Percentiles rank a stretch among this genome's conserved stretches.
These are phyloP conservation scores for Byssothecium circinans DNA, from an alignment of 2,329 filamentous ascomycete genomes.

Conservation along the genomic window DNA sequence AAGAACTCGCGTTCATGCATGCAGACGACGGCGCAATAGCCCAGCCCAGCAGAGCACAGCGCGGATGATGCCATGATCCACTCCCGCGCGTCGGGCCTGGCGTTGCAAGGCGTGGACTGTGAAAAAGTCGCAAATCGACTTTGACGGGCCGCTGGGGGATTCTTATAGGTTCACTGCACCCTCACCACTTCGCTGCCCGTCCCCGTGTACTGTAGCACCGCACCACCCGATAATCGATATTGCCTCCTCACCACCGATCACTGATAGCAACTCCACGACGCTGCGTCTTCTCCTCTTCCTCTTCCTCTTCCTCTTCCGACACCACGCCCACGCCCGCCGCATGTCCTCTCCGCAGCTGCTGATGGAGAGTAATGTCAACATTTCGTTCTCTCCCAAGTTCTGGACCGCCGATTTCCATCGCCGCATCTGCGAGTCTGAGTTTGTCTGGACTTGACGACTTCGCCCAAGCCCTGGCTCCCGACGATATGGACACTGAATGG, in stretches of 20 bases:
- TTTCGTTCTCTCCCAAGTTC: conserved; percentile 33
- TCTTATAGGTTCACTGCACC: conserved; percentile 35
- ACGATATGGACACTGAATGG: conserved; percentile 31
- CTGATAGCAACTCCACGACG: too few species aligned
- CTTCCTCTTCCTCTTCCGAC: too few species aligned
- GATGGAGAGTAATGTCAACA: conserved; percentile 44
- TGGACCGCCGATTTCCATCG: conserved; percentile 43
- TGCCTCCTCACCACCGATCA: too few species aligned
- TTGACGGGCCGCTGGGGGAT: conserved; percentile 4
- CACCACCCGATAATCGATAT: too few species aligned
- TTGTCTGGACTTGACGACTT: conserved; percentile 44
- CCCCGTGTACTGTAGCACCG: too few species aligned
- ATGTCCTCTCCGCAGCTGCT: conserved; percentile 21
- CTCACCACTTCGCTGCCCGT: conserved; percentile 9
- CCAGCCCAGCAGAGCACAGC: too few species aligned
- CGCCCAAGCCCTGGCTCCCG: conserved; percentile 25
- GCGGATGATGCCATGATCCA: conserved; percentile 6
- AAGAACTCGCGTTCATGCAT: not conserved
- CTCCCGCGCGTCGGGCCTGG: conserved; percentile 3
- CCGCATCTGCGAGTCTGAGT: conserved; percentile 41
- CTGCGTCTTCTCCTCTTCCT: too few species aligned
- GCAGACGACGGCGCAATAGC: not conserved
- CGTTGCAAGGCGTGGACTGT: conserved; percentile 7
- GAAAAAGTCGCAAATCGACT: too few species aligned
- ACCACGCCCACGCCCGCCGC: conserved; percentile 14